Evolutionary conservation across 1,284 basidiomycete species (phyloP), one percentile per base, ranked within the genome.

Genomic region (Xanthoconium separans): DNA sequence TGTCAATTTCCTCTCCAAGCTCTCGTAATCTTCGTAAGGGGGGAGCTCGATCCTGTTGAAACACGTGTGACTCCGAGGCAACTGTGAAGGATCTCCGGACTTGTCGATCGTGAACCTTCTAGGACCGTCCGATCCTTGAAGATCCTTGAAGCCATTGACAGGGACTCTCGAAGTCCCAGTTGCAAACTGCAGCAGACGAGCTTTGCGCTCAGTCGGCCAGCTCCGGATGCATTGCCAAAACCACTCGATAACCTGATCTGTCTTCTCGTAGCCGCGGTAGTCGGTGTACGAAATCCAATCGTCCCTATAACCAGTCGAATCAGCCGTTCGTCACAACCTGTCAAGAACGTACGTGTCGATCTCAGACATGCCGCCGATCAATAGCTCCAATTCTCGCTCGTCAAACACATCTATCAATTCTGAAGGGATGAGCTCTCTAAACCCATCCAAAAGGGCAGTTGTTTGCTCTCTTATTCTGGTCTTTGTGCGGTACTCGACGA

Each of bases 301-400:
- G 62, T 92, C 89, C 69, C 88, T 91, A 53, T 3, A 13, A 39
- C 9, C 11, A 50, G 46, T 59, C 55, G 20, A 48, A 30, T 54
- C 54, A 56, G 52, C 34, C 22, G 29, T 31, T 36, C 20, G 43
- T 22, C 24, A 45, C 13, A 53, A 24, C 43, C 16, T 9, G 42
- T 54, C 51, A 36, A 41, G 51, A 51, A 78, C 85, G 59, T 74
- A 91, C 89, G 91, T 89, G 70, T 99, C 96, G 61, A 99, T 98
- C 75, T 99, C 96, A 22, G 93, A 92, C 93, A 99, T 98, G 65
- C 97, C 97, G 61, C 97, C 96, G 61, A 99, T 98, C 59, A 99
- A 79, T 50, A 98, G 75, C 74, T 98, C 96, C 15, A 99, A 79
- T 72, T 99, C 97, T 55, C 95, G 85, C 75, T 99, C 97, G 72